A percentile compares a stretch with the other conserved stretches of the same genome.
Evolutionary conservation across 371 early-diverging fungal genomes (phyloP).

Genomic region (Mucor plumbeus): DNA sequence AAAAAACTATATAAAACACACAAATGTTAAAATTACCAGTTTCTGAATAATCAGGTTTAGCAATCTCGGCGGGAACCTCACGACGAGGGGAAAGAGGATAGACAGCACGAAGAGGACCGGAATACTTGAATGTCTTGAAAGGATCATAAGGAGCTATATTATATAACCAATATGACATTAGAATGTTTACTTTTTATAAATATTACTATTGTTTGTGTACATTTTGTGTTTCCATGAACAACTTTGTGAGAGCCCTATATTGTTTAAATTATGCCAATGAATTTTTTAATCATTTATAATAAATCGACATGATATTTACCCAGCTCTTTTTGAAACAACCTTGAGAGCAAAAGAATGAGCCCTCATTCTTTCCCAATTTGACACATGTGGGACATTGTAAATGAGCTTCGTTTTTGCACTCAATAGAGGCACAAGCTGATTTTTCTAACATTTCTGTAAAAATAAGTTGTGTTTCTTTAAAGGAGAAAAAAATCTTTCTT

Average conservation of each 20-base stretch:
- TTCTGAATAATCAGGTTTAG: conserved; percentile 85
- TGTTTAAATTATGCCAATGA: neutral
- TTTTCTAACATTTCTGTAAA: conserved; percentile 13
- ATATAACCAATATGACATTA: neutral
- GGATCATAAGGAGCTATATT: conserved; percentile 73
- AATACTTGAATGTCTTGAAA: conserved; percentile 77
- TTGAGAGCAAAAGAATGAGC: conserved; percentile 86
- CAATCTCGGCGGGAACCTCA: conserved; percentile 76
- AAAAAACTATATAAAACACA: too few species aligned
- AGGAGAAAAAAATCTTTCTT: neutral
- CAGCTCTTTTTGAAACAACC: conserved; percentile 89
- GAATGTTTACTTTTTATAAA: neutral
- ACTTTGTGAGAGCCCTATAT: conserved; percentile 63
- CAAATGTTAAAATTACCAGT: conserved; percentile 33
- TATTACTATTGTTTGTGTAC: neutral
- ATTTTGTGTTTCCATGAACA: conserved; percentile 43
- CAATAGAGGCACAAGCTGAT: conserved; percentile 37
- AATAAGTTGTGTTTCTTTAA: neutral
- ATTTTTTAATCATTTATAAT: neutral
- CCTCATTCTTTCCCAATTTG: conserved; percentile 67
- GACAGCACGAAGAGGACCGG: conserved; percentile 82
- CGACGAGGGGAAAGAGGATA: conserved; percentile 87
- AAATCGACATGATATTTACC: conserved; percentile 40
- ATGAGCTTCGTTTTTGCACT: conserved; percentile 77
- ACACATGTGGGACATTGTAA: conserved; percentile 90